Conservation (phyloP, 2,329 filamentous ascomycete species). For the Aspergillus jensenii region DNA sequence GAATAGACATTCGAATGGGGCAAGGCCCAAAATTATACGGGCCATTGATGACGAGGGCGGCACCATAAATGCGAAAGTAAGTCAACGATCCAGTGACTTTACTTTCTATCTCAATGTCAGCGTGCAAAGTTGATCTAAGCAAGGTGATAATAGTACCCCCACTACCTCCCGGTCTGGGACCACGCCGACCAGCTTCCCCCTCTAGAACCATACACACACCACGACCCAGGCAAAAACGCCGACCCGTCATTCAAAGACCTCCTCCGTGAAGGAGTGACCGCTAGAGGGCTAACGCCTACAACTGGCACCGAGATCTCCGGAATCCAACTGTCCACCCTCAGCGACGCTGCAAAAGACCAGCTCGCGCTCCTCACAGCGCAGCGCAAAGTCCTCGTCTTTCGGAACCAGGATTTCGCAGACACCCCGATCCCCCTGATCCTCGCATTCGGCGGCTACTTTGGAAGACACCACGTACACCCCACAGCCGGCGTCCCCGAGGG, state of each 20-base stretch:
- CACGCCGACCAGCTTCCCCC: slow-evolving; percentile 35
- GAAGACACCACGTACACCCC: slow-evolving; percentile 77
- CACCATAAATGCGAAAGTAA: slow-evolving; percentile 23
- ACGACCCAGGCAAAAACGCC: slow-evolving; percentile 42
- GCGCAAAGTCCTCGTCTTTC: slow-evolving; percentile 32
- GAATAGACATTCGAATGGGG: neutral
- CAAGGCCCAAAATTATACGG: slow-evolving; percentile 18
- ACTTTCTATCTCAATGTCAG: no score
- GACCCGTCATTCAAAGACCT: slow-evolving; percentile 46
- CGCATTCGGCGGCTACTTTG: slow-evolving; percentile 72
- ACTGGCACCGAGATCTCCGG: slow-evolving; percentile 37
- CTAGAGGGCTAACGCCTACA: slow-evolving; percentile 29
- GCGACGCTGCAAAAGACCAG: slow-evolving; percentile 30
- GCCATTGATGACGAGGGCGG: slow-evolving; percentile 25
- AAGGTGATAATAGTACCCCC: slow-evolving; percentile 19
- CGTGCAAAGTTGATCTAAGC: no score
- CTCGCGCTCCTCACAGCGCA: slow-evolving; percentile 35
- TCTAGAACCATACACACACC: slow-evolving; percentile 42
- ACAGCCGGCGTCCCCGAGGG: slow-evolving; percentile 71
- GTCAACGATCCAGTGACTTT: neutral
- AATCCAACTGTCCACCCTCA: slow-evolving; percentile 31
- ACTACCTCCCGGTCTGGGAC: slow-evolving; percentile 28
- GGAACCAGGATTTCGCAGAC: slow-evolving; percentile 66
- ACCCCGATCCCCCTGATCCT: slow-evolving; percentile 68
- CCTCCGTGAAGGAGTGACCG: slow-evolving; percentile 21